phyloP scores from a whole-genome alignment of 495 filamentous ascomycete genomes.

The Platismatia glauca region DNA sequence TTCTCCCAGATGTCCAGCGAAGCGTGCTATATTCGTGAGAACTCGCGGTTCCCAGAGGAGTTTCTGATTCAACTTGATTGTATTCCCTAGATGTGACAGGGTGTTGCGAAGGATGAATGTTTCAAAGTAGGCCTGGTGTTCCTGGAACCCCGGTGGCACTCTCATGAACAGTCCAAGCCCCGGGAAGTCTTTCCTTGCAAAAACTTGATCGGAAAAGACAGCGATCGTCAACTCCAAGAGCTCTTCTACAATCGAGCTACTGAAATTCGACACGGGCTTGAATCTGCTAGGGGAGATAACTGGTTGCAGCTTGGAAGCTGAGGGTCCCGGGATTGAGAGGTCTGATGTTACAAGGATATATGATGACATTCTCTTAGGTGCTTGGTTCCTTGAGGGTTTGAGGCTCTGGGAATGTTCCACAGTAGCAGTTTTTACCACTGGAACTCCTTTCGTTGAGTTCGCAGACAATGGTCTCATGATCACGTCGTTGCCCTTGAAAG shows the following conservation, averaged over 20 bases:
- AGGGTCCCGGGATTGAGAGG: slow-evolving; percentile 42
- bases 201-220: slow-evolving; percentile 74
- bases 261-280: slow-evolving; percentile 39
- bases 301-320: slow-evolving; percentile 53
- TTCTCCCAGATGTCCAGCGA: slow-evolving; percentile 71
- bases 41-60: slow-evolving; percentile 72
- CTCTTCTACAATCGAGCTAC: slow-evolving; percentile 63
- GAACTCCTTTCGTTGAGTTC: slow-evolving; percentile 39
- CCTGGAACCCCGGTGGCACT: slow-evolving; percentile 80
- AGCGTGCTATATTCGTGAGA: slow-evolving; percentile 74
- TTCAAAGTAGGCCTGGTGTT: slow-evolving; percentile 90
- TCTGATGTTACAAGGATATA: slow-evolving; percentile 81
- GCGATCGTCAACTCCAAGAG: slow-evolving; percentile 64
- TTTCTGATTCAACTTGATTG: slow-evolving; percentile 60
- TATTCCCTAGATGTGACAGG: slow-evolving; percentile 58
- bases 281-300: slow-evolving; percentile 45
- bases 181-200: slow-evolving; percentile 78
- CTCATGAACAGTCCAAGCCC: slow-evolving; percentile 86
- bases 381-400: slow-evolving; percentile 42
- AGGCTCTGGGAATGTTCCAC: slow-evolving; percentile 41
- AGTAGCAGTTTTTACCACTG: slow-evolving; percentile 63
- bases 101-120: slow-evolving; percentile 76
- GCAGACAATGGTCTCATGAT: slow-evolving; percentile 65
- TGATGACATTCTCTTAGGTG: slow-evolving; percentile 68
- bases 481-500: slow-evolving; percentile 78